Evolutionary conservation across 192 early-diverging fungal species (phyloP).

Genomic region (Umbelopsis sp.): DNA sequence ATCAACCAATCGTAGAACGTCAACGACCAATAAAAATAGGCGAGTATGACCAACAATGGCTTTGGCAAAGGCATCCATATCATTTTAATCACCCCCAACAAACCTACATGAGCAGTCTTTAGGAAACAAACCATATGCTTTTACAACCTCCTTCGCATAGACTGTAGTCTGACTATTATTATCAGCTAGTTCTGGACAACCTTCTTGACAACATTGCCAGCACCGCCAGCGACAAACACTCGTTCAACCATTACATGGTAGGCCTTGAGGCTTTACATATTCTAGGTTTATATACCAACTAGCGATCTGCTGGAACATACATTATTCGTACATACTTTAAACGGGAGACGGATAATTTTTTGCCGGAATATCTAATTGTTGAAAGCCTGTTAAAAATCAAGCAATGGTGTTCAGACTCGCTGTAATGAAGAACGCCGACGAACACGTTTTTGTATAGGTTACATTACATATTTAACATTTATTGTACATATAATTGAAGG

Average conservation of each 20-base stretch:
- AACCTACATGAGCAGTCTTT: neutral
- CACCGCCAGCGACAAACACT: conserved; percentile 7
- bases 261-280: no score
- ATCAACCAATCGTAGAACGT: neutral
- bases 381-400: no score
- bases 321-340: no score
- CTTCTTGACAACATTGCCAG: neutral
- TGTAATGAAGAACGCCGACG: no score
- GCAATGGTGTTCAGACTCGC: no score
- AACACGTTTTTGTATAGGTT: no score
- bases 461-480: no score
- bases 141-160: neutral
- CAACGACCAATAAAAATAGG: neutral
- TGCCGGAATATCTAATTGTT: no score
- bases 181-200: neutral
- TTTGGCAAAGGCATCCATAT: neutral
- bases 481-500: no score
- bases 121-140: conserved; percentile 1
- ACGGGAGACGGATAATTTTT: no score
- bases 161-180: neutral
- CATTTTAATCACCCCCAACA: neutral
- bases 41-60: conserved; percentile 4
- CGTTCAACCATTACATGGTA: neutral
- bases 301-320: no score
- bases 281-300: no score